Evolutionary conservation across 257 asterid genomes (phyloP).

Genomic region (Nicotiana tomentosiformis): DNA sequence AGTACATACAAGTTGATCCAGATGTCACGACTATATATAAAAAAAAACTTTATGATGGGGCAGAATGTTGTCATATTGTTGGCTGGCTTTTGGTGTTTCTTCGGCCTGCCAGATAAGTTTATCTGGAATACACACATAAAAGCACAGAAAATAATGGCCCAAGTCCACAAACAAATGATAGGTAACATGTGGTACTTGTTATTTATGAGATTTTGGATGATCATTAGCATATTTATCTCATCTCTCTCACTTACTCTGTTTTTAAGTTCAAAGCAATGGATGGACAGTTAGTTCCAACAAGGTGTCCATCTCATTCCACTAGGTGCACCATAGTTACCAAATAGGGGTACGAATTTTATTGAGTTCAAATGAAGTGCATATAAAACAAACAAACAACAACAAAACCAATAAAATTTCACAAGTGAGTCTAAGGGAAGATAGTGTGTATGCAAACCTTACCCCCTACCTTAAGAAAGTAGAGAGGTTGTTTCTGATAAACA

Average conservation of each 20-base stretch:
- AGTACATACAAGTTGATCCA: no score
- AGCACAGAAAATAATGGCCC: background rate
- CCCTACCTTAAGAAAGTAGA: no score
- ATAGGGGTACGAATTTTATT: background rate
- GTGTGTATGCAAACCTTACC: no score
- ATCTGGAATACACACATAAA: conserved; percentile 27
- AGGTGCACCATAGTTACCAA: background rate
- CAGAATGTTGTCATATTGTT: conserved; percentile 1
- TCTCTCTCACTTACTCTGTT: background rate
- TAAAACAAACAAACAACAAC: no score
- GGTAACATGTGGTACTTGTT: conserved; percentile 22
- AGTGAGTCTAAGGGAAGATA: accelerated
- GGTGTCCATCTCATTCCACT: background rate
- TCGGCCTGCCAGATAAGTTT: conserved; percentile 30
- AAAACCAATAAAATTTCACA: no score
- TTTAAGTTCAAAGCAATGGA: background rate
- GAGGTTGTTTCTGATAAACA: accelerated
- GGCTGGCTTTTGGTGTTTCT: background rate
- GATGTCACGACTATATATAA: no score
- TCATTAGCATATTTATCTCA: background rate
- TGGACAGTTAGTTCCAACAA: background rate
- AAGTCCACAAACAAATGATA: conserved; percentile 23
- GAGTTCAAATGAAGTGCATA: background rate
- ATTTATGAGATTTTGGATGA: conserved; percentile 1
- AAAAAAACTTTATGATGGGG: background rate